Base-by-base conservation (phyloP, 306 rosid species). In the Ormosia semicastrata region DNA sequence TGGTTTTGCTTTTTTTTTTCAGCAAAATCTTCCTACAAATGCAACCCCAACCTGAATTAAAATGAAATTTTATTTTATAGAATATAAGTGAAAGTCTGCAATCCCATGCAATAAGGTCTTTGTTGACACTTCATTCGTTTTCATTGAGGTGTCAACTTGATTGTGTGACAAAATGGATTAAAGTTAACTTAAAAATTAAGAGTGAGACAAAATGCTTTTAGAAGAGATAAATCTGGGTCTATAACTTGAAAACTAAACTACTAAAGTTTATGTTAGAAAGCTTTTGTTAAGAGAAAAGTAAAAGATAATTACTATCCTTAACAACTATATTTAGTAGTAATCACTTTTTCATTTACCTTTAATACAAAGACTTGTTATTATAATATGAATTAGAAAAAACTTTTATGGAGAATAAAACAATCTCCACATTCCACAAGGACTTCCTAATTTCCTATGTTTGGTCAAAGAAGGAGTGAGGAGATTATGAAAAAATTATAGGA, bases 181-280 rank as follows among this genome's bases (percentile, higher is more conserved):
- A 78, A 57, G 29, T 4, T 54, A 75, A 66, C 54, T 66, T 75
- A 11, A 44, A 11, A 30, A 11, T 24, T 24, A 40, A 6, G 7
- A 70, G 7, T 7, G 36, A 15, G 63, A 74, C 11, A 52, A 57
- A 76, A 54, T 76, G 66, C 66, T 68, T 59, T 68, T 36, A 56
- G 56, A 14, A 72, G 62, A 39, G 32, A 71, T 57, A 56, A 76
- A 65, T 15, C 73, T 39, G 65, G 71, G 46, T 82, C 50, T 46
- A 12, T 57, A 50, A 18, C 40, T 56, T 67, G 69, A 43, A 79
- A 79, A 46, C n/a, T 29, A 67, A 71, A 57, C 56, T 32, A 82
- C 58, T 62, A 13, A 6, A 34, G 2, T 64, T 6, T 65, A 13
- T 13, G 58, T 59, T 13, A 59, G 17, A 13, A 29, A 13, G 29